phyloP scores from a whole-genome alignment of 768 basidiomycete genomes.

The Coprinopsis sp. region DNA sequence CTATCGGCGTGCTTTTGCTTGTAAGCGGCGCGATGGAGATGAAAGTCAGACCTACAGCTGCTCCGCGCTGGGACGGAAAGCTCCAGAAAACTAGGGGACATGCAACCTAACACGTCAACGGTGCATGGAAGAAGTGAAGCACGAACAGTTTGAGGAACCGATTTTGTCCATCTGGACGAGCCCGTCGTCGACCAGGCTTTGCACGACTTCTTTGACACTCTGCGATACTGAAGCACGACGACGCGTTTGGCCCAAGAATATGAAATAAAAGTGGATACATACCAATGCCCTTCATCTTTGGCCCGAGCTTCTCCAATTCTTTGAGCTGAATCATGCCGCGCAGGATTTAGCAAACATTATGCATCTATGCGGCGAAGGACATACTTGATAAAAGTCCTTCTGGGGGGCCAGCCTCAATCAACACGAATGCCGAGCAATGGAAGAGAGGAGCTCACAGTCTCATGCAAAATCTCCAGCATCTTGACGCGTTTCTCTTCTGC shows the following conservation, averaged over 20 bases:
- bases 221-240: conserved; percentile 75
- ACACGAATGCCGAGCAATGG: background rate
- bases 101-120: conserved; percentile 23
- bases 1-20: conserved; percentile 29
- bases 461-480: conserved; percentile 89
- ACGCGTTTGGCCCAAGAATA: too few species aligned
- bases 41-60: conserved; percentile 45
- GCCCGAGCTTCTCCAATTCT: conserved; percentile 85
- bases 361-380: background rate
- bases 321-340: conserved; percentile 62
- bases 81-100: conserved; percentile 80
- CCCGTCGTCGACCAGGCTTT: conserved; percentile 82
- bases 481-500: conserved; percentile 87
- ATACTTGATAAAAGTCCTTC: conserved; percentile 67
- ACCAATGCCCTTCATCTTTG: conserved; percentile 92
- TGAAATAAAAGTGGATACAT: conserved; percentile 10
- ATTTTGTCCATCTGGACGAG: conserved; percentile 89
- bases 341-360: background rate
- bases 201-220: conserved; percentile 87
- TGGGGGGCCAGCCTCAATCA: conserved; percentile 21
- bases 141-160: conserved; percentile 87
- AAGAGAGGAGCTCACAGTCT: conserved; percentile 49
- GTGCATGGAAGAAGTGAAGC: conserved; percentile 10
- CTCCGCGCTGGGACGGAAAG: conserved; percentile 85
- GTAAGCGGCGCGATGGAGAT: conserved; percentile 1